phyloP scores from a whole-genome alignment of 306 rosid genomes.

The Castanea crenata region DNA sequence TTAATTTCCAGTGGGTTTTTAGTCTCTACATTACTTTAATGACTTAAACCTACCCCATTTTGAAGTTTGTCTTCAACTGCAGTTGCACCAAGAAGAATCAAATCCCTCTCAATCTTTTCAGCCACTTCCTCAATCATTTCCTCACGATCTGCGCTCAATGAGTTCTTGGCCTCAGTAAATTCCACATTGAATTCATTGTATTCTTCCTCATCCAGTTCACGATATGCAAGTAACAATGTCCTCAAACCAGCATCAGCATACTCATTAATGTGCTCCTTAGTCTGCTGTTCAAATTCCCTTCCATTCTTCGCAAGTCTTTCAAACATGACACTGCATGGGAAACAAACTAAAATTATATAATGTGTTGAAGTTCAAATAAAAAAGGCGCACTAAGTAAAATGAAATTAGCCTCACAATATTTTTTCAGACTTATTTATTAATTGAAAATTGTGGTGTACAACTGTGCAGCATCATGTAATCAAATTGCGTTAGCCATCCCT shows the following conservation, averaged over 20 bases:
- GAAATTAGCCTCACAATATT: not conserved
- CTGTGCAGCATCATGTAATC: not conserved
- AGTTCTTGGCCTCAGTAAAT: constrained; percentile 72
- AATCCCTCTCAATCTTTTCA: constrained; percentile 74
- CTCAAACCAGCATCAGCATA: constrained; percentile 99
- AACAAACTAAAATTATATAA: constrained; percentile 13
- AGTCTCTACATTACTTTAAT: constrained; percentile 6
- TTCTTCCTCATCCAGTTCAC: constrained; percentile 73
- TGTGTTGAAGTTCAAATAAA: constrained; percentile 13
- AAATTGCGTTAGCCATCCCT: not conserved
- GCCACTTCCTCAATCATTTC: constrained; percentile 62
- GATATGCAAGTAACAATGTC: constrained; percentile 84
- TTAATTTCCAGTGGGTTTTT: not conserved
- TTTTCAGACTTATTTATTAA: not conserved
- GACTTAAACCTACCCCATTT: constrained; percentile 66
- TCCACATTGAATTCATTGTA: constrained; percentile 53
- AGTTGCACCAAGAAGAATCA: constrained; percentile 97
- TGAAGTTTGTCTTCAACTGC: constrained; percentile 99
- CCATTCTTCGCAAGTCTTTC: constrained; percentile 79
- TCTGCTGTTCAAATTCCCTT: constrained; percentile 75
- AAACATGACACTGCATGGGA: constrained; percentile 80
- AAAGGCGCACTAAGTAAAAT: constrained; percentile 5
- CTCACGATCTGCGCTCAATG: constrained; percentile 75
- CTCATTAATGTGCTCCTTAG: constrained; percentile 65
- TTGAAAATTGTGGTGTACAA: not conserved